Evolutionary conservation across 106 monocot species (phyloP).

Genomic region (Alisma plantagoaquatica): DNA sequence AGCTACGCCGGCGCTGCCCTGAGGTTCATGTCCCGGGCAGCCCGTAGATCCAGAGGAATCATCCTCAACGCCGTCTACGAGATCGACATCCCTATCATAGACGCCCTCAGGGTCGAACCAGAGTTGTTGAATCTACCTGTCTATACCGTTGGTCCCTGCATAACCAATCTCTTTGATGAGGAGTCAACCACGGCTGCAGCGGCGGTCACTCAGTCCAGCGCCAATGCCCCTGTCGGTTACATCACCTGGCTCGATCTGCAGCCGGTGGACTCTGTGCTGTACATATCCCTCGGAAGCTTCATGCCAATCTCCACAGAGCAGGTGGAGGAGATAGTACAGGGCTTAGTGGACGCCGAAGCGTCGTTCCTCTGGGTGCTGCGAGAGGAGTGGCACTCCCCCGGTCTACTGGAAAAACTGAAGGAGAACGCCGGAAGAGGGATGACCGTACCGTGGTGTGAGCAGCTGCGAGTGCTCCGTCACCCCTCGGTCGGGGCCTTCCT

Average conservation of each 20-base stretch:
- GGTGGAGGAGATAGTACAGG: slow-evolving; percentile 33
- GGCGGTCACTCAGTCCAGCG: too few species aligned
- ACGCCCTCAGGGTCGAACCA: slow-evolving; percentile 14
- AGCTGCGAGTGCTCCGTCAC: slow-evolving; percentile 43
- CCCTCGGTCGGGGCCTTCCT: slow-evolving; percentile 50
- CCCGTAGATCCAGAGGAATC: slow-evolving; percentile 23
- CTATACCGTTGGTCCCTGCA: slow-evolving; percentile 49
- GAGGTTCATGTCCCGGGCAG: slow-evolving; percentile 2
- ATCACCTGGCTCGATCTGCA: slow-evolving; percentile 52
- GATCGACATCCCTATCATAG: slow-evolving; percentile 30
- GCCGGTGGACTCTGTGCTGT: slow-evolving; percentile 39
- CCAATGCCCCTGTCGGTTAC: too few species aligned
- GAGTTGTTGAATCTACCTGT: slow-evolving; percentile 29
- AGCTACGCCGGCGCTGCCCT: background rate
- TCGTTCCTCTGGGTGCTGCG: slow-evolving; percentile 34
- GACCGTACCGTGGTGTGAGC: slow-evolving; percentile 54
- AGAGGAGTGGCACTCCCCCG: background rate
- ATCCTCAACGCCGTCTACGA: slow-evolving; percentile 58
- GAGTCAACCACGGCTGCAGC: too few species aligned
- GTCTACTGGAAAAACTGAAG: slow-evolving; percentile 1
- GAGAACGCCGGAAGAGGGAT: slow-evolving; percentile 19
- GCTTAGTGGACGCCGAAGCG: slow-evolving; percentile 21
- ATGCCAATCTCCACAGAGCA: slow-evolving; percentile 14
- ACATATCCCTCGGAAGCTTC: slow-evolving; percentile 62
- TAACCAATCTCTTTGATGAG: slow-evolving; percentile 36